Conservation (phyloP, 257 asterid species). For the Asclepias syriaca region DNA sequence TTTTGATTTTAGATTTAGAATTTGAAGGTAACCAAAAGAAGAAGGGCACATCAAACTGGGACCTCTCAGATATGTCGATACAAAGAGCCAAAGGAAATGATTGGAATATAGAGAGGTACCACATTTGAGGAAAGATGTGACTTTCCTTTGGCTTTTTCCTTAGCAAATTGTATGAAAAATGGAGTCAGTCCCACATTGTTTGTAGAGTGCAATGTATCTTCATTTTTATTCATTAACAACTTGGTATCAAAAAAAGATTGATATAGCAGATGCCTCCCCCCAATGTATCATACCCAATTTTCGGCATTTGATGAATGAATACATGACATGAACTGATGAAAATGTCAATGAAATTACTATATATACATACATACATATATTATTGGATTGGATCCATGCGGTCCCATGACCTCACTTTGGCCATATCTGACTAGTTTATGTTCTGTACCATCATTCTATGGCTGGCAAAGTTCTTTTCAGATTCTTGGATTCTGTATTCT, state of each 20-base stretch:
- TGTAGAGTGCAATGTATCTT: conserved; percentile 27
- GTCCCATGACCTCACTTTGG: not conserved
- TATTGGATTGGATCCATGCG: not conserved
- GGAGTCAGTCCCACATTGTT: conserved; percentile 36
- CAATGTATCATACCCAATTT: conserved; percentile 37
- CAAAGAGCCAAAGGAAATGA: conserved; percentile 11
- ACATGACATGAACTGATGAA: not conserved
- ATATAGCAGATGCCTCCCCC: conserved; percentile 21
- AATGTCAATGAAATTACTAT: not conserved
- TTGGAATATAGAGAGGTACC: not conserved
- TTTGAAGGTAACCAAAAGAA: too few species aligned
- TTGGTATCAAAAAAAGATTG: not conserved
- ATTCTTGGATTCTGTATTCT: not conserved
- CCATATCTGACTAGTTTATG: not conserved
- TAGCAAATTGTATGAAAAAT: conserved; percentile 21
- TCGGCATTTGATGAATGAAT: conserved; percentile 29
- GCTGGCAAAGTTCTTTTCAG: not conserved
- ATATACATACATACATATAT: too few species aligned
- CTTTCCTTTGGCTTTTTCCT: conserved; percentile 17
- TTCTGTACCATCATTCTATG: not conserved
- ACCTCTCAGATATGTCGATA: conserved; percentile 23
- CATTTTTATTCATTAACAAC: conserved; percentile 7
- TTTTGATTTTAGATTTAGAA: conserved; percentile 15
- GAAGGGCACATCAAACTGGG: conserved; percentile 19
- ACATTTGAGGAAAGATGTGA: conserved; percentile 18